Conservation (phyloP, 352 stramenopile genomes). For the Phytophthora litchii region DNA sequence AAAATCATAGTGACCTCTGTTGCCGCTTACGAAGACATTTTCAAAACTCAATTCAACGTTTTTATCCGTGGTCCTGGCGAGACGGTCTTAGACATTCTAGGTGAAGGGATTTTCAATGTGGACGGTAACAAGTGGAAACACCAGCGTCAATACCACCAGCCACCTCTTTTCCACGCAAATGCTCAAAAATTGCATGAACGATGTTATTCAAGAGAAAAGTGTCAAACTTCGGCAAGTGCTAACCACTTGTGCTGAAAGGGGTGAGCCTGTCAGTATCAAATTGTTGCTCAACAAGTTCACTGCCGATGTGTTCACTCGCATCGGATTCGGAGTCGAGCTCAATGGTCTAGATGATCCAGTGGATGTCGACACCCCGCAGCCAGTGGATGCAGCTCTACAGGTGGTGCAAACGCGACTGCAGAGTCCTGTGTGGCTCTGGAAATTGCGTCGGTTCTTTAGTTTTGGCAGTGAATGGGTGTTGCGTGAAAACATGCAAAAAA, state of each 20-base stretch:
- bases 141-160: constrained; percentile 79
- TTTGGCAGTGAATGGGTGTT: constrained; percentile 36
- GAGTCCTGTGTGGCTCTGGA: constrained; percentile 46
- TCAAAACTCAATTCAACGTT: constrained; percentile 50
- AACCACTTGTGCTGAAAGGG: constrained; percentile 20
- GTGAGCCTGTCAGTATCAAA: constrained; percentile 41
- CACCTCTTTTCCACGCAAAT: constrained; percentile 83
- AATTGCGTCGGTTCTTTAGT: constrained; percentile 35
- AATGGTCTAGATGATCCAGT: constrained; percentile 36
- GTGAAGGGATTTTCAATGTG: constrained; percentile 66
- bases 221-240: constrained; percentile 45
- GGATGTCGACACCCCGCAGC: constrained; percentile 15
- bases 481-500: constrained; percentile 27
- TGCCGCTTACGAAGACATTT: constrained; percentile 48
- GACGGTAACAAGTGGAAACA: constrained; percentile 66
- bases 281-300: constrained; percentile 55
- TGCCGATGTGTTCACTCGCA: constrained; percentile 60
- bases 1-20: constrained; percentile 41
- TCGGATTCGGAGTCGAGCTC: constrained; percentile 66
- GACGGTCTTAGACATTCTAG: constrained; percentile 53
- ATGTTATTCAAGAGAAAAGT: constrained; percentile 48
- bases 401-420: constrained; percentile 38
- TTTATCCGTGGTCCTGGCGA: constrained; percentile 58
- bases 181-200: constrained; percentile 51
- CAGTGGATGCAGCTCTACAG: constrained; percentile 29